These are phyloP conservation scores for Arachnomyces sp. DNA, from an alignment of 2,329 filamentous ascomycete species.

Conservation along the genomic window DNA sequence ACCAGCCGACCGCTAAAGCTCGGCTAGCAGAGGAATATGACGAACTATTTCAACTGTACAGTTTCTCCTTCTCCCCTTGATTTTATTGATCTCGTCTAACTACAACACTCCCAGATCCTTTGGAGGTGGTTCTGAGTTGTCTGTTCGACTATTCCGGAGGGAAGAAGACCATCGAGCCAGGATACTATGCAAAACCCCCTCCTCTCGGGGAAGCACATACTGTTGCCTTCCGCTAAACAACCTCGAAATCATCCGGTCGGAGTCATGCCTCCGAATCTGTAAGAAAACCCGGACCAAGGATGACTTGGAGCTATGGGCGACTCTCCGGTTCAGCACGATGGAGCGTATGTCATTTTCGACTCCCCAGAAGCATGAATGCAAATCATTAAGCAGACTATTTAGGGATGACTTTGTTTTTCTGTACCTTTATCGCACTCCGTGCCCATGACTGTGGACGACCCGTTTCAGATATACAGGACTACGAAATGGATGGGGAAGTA, in stretches of 20 bases:
- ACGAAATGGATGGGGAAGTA: slow-evolving; percentile 42
- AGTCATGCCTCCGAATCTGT: slow-evolving; percentile 34
- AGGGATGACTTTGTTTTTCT: slow-evolving; percentile 53
- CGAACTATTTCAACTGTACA: slow-evolving; percentile 33
- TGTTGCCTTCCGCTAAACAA: slow-evolving; percentile 47
- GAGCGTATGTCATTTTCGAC: slow-evolving; percentile 41
- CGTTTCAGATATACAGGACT: slow-evolving; percentile 38
- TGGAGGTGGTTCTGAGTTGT: slow-evolving; percentile 37
- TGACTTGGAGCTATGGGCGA: slow-evolving; percentile 45
- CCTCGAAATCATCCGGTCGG: slow-evolving; percentile 30
- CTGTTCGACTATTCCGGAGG: slow-evolving; percentile 46
- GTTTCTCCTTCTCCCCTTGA: neutral
- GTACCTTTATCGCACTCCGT: slow-evolving; percentile 51
- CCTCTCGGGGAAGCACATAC: slow-evolving; percentile 34
- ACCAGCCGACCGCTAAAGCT: slow-evolving; percentile 19
- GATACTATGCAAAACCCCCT: slow-evolving; percentile 45
- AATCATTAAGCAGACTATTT: slow-evolving; percentile 1
- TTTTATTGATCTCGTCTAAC: neutral
- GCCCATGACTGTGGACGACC: slow-evolving; percentile 44
- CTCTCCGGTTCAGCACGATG: slow-evolving; percentile 47
- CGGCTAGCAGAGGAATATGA: slow-evolving; percentile 30
- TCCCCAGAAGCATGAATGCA: neutral
- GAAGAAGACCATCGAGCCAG: slow-evolving; percentile 45
- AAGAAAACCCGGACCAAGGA: slow-evolving; percentile 27
- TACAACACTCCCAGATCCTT: slow-evolving; percentile 34